Evolutionary conservation across 1,139 yeast genomes (phyloP).

Genomic region (Nakaseomyces glabratus): DNA sequence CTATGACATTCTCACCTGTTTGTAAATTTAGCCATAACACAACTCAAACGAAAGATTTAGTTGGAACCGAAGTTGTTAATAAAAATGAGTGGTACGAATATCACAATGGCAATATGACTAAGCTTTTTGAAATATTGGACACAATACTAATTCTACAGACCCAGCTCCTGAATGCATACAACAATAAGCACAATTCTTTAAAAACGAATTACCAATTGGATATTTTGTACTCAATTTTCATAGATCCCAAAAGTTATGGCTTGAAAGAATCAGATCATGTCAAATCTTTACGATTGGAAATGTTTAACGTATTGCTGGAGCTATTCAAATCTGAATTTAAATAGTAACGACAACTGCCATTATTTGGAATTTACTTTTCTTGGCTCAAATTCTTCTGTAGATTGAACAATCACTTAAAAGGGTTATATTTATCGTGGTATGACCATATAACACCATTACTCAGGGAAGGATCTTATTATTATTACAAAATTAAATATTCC

Average conservation of each 20-base stretch:
- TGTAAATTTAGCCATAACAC: not conserved
- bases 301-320: constrained; percentile 1
- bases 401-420: too few relatives aligned
- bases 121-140: constrained; percentile 1
- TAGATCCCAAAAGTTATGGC: not conserved
- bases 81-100: too few relatives aligned
- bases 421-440: too few relatives aligned
- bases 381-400: too few relatives aligned
- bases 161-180: constrained; percentile 1
- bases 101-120: too few relatives aligned
- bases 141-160: constrained; percentile 2
- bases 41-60: not conserved
- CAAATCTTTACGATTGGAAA: not conserved
- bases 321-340: constrained; percentile 2
- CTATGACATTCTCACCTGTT: not conserved
- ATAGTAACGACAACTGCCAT: too few relatives aligned
- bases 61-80: too few relatives aligned
- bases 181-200: not conserved
- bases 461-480: too few relatives aligned
- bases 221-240: constrained; percentile 2
- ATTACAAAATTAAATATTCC: too few relatives aligned
- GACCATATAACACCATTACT: too few relatives aligned
- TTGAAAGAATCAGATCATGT: constrained; percentile 2
- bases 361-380: too few relatives aligned
- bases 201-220: constrained; percentile 1